Evolutionary conservation across 495 filamentous ascomycete genomes (phyloP).

Genomic region (Aspergillus sparsus): DNA sequence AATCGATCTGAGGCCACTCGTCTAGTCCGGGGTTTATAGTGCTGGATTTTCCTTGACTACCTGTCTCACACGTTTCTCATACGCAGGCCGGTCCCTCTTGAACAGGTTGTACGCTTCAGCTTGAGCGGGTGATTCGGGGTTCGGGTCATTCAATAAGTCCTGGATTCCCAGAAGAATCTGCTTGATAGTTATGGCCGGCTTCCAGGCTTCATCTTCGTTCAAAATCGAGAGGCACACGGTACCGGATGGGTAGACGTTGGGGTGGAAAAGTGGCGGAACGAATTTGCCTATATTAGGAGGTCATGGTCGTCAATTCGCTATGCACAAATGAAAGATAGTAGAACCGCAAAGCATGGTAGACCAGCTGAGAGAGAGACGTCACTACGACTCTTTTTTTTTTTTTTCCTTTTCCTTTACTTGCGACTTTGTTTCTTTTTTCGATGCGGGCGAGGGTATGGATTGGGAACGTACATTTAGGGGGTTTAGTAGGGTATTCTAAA

Average conservation of each 20-base stretch:
- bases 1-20: background rate
- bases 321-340: background rate
- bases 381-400: too few species aligned
- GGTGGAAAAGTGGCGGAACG: conserved; percentile 92
- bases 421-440: background rate
- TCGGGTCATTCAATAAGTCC: conserved; percentile 92
- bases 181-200: conserved; percentile 96
- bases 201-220: conserved; percentile 99
- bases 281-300: conserved; percentile 76
- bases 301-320: background rate
- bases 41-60: conserved; percentile 87
- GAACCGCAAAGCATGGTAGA: too few species aligned
- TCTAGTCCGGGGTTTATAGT: conserved; percentile 41
- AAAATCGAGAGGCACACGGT: conserved; percentile 97
- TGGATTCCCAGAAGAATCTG: conserved; percentile 96
- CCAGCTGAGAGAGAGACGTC: background rate
- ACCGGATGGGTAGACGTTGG: conserved; percentile 97
- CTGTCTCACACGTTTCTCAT: conserved; percentile 82
- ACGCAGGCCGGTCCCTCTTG: conserved; percentile 84
- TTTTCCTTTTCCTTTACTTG: too few species aligned
- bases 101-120: conserved; percentile 97
- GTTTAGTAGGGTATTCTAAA: conserved; percentile 97
- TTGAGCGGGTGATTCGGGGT: conserved; percentile 95
- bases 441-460: background rate
- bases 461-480: conserved; percentile 80